Evolutionary conservation across 805 yeast species (phyloP).

Genomic region (Candida krabiensis): DNA sequence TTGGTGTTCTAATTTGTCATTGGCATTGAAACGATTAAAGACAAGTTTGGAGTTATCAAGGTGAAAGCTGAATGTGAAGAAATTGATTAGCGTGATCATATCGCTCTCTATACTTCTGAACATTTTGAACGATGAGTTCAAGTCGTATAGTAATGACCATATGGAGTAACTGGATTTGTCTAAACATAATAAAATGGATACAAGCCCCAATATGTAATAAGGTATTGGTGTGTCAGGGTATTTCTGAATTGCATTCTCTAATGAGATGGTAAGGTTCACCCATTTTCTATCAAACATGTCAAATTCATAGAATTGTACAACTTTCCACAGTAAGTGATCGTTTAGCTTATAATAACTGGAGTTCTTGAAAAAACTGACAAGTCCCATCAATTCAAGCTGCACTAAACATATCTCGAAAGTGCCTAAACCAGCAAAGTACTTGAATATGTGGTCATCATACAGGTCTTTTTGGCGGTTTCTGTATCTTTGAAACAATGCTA

Average conservation of each 20-base stretch:
- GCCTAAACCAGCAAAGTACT: not conserved
- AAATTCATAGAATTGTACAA: not conserved
- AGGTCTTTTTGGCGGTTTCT: constrained; percentile 5
- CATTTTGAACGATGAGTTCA: constrained; percentile 11
- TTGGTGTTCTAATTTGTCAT: constrained; percentile 2
- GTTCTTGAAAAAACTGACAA: constrained; percentile 7
- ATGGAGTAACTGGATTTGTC: constrained; percentile 10
- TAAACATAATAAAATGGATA: constrained; percentile 9
- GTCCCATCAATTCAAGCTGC: constrained; percentile 12
- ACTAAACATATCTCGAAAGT: constrained; percentile 7
- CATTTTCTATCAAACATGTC: constrained; percentile 15
- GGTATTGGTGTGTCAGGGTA: constrained; percentile 6
- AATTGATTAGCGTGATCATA: constrained; percentile 19
- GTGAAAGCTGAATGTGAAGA: constrained; percentile 12
- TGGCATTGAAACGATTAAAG: not conserved
- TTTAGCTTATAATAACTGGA: constrained; percentile 6
- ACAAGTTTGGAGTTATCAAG: constrained; percentile 1
- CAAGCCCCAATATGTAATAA: constrained; percentile 11
- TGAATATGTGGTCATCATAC: constrained; percentile 5
- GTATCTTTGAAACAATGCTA: constrained; percentile 8
- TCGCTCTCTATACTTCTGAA: constrained; percentile 17
- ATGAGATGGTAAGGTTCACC: constrained; percentile 12
- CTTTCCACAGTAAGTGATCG: constrained; percentile 14
- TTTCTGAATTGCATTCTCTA: constrained; percentile 8
- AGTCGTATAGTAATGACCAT: constrained; percentile 20